phyloP scores from a whole-genome alignment of 1,139 yeast genomes.

The Sugiyamaella xylanicola region DNA sequence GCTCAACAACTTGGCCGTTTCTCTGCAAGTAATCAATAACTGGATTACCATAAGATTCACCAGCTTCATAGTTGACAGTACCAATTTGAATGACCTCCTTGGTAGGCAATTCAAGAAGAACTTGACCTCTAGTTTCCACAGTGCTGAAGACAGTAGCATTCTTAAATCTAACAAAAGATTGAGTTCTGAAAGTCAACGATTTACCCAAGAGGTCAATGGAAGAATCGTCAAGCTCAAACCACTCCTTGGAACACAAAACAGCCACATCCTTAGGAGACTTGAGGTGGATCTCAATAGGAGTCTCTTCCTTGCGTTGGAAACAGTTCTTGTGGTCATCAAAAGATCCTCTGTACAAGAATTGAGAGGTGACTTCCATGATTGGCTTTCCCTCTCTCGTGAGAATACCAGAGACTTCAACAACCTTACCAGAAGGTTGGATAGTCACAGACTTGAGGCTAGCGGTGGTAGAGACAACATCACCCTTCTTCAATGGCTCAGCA shows the following conservation, averaged over 20 bases:
- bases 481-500: slow-evolving; percentile 85
- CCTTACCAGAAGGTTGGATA: slow-evolving; percentile 90
- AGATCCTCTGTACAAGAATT: slow-evolving; percentile 94
- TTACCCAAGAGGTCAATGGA: slow-evolving; percentile 73
- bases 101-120: slow-evolving; percentile 85
- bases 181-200: slow-evolving; percentile 85
- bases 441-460: slow-evolving; percentile 88
- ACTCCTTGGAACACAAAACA: slow-evolving; percentile 89
- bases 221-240: slow-evolving; percentile 83
- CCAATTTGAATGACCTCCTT: slow-evolving; percentile 91
- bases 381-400: slow-evolving; percentile 73
- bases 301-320: slow-evolving; percentile 83
- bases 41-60: slow-evolving; percentile 94
- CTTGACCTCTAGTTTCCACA: slow-evolving; percentile 83
- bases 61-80: slow-evolving; percentile 85
- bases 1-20: slow-evolving; percentile 92
- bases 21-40: slow-evolving; percentile 91
- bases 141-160: slow-evolving; percentile 73
- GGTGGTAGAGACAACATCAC: slow-evolving; percentile 77
- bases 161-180: slow-evolving; percentile 81
- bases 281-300: slow-evolving; percentile 79
- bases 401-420: slow-evolving; percentile 94
- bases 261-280: slow-evolving; percentile 87
- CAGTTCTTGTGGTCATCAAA: slow-evolving; percentile 89
- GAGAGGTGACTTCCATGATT: slow-evolving; percentile 92